These are phyloP conservation scores for Cladosporium austrohemisphaericum DNA, from an alignment of 2,329 filamentous ascomycete genomes.

Conservation along the genomic window DNA sequence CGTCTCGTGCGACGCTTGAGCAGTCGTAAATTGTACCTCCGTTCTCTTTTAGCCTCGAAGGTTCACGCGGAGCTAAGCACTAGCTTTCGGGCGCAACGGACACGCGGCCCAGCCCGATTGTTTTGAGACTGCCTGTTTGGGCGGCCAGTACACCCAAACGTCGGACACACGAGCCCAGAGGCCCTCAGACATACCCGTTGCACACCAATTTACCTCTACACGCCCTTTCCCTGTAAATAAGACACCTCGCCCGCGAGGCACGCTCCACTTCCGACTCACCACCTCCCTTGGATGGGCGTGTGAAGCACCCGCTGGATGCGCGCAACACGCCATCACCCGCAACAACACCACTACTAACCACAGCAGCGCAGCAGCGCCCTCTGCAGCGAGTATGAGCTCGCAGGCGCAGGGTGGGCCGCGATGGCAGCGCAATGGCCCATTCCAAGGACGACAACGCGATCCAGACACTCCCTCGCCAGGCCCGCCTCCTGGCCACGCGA, in stretches of 20 bases:
- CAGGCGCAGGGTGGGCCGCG: slow-evolving; percentile 61
- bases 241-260: background rate
- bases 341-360: slow-evolving; percentile 11
- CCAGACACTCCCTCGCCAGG: slow-evolving; percentile 63
- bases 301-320: slow-evolving; percentile 11
- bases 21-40: too few relatives aligned
- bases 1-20: too few relatives aligned
- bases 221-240: slow-evolving; percentile 10
- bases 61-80: too few relatives aligned
- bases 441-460: slow-evolving; percentile 53
- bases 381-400: slow-evolving; percentile 45
- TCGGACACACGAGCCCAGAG: too few relatives aligned
- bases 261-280: background rate
- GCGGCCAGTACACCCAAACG: too few relatives aligned
- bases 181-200: slow-evolving; percentile 8
- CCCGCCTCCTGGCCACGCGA: slow-evolving; percentile 46
- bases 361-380: slow-evolving; percentile 5
- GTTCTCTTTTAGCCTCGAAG: too few relatives aligned
- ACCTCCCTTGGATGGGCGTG: slow-evolving; percentile 8
- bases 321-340: slow-evolving; percentile 8
- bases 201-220: background rate
- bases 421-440: slow-evolving; percentile 78
- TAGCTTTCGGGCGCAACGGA: too few relatives aligned
- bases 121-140: too few relatives aligned
- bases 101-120: too few relatives aligned